Percentiles rank a stretch among this genome's conserved stretches.
These are phyloP conservation scores for Mycocentrospora acerina DNA, from an alignment of 2,329 filamentous ascomycete species.

Conservation along the genomic window DNA sequence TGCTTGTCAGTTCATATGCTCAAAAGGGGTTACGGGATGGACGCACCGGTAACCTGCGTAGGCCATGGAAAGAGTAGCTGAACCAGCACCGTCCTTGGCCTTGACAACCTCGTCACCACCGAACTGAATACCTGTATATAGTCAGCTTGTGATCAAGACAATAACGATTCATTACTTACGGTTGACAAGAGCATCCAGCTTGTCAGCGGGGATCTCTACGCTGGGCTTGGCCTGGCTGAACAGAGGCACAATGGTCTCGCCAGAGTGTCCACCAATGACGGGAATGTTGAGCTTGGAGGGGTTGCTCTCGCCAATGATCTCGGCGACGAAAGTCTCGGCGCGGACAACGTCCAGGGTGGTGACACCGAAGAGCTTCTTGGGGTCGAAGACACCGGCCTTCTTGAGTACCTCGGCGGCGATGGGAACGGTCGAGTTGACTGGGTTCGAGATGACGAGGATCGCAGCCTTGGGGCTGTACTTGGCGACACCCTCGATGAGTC, in stretches of 20 bases:
- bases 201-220: constrained; percentile 81
- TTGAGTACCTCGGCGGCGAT: constrained; percentile 98
- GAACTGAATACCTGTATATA: constrained; percentile 73
- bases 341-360: constrained; percentile 98
- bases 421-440: constrained; percentile 97
- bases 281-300: constrained; percentile 82
- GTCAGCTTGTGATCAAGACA: constrained; percentile 1
- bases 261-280: constrained; percentile 95
- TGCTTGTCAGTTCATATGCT: constrained; percentile 9
- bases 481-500: constrained; percentile 83
- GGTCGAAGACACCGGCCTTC: constrained; percentile 87
- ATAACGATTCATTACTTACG: constrained; percentile 53
- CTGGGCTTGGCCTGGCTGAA: constrained; percentile 87
- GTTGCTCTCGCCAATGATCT: constrained; percentile 78
- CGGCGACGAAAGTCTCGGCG: constrained; percentile 92
- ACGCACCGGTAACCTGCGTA: constrained; percentile 88
- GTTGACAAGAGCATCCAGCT: constrained; percentile 87
- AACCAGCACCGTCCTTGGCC: constrained; percentile 89
- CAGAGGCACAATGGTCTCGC: constrained; percentile 95
- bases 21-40: neutral
- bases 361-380: constrained; percentile 95
- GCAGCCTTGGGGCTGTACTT: constrained; percentile 90
- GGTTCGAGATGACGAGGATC: constrained; percentile 97
- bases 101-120: constrained; percentile 96
- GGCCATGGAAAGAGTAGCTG: constrained; percentile 91